Percentiles rank a stretch among this genome's conserved stretches.
Conservation (phyloP, 1,284 basidiomycete genomes). For the Ganoderma boninense region DNA sequence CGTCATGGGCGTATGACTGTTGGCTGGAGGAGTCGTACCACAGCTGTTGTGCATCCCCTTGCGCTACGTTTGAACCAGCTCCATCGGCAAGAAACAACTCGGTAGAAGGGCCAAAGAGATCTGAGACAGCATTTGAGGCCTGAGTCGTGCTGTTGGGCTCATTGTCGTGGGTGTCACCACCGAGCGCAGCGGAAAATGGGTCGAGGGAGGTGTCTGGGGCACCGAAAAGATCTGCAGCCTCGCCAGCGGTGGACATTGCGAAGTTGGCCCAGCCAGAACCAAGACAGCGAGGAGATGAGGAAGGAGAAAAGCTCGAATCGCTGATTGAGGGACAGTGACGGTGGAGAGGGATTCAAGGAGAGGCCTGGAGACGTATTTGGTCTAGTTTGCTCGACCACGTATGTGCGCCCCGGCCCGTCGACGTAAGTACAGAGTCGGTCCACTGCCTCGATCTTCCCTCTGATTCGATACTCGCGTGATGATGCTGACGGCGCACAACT, state of each 20-base stretch:
- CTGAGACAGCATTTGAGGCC: slow-evolving; percentile 29
- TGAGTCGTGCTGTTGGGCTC: slow-evolving; percentile 26
- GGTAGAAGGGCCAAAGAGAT: slow-evolving; percentile 36
- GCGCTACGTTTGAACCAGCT: slow-evolving; percentile 24
- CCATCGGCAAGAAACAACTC: slow-evolving; percentile 29
- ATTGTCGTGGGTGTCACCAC: slow-evolving; percentile 43
- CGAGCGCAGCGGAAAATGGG: slow-evolving; percentile 68
- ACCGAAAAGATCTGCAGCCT: slow-evolving; percentile 81
- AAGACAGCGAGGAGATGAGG: slow-evolving; percentile 23
- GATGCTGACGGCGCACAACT: not conserved
- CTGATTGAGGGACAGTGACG: slow-evolving; percentile 22
- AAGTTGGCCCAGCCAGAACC: slow-evolving; percentile 31
- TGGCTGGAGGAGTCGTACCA: slow-evolving; percentile 33
- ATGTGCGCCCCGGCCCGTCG: slow-evolving; percentile 20
- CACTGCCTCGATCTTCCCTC: not conserved
- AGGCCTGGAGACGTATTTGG: slow-evolving; percentile 32
- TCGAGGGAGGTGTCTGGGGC: slow-evolving; percentile 65
- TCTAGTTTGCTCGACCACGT: slow-evolving; percentile 34
- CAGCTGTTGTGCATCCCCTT: slow-evolving; percentile 45
- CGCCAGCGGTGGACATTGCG: slow-evolving; percentile 70
- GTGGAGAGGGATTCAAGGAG: slow-evolving; percentile 15
- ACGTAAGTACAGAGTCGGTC: not conserved
- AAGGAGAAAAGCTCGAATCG: slow-evolving; percentile 7
- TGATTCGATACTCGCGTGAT: not conserved
- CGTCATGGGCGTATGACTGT: slow-evolving; percentile 23